phyloP scores from a whole-genome alignment of 208 protist species.

The Vickermania spadyakhi region DNA sequence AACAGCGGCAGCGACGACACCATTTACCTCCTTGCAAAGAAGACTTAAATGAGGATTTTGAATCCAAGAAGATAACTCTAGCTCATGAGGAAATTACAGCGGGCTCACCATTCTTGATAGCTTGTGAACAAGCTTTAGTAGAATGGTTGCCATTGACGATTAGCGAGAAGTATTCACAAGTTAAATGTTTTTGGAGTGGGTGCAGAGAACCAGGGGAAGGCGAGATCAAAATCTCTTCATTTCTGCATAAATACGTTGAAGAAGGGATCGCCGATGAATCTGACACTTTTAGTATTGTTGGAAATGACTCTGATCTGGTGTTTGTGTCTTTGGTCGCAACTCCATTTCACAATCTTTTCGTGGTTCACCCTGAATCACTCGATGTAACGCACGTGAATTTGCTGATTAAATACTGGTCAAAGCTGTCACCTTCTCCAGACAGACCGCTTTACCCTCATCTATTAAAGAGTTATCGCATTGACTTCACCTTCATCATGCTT shows the following conservation, averaged over 20 bases:
- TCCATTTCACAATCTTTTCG: conserved; percentile 39
- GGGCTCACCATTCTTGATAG: conserved; percentile 66
- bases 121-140: conserved; percentile 38
- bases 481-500: conserved; percentile 79
- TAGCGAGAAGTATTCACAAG: neutral
- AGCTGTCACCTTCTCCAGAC: conserved; percentile 31
- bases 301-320: conserved; percentile 80
- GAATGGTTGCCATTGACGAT: neutral
- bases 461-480: conserved; percentile 70
- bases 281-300: conserved; percentile 53
- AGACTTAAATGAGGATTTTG: neutral
- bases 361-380: conserved; percentile 46
- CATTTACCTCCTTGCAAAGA: conserved; percentile 6
- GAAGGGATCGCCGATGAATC: conserved; percentile 11
- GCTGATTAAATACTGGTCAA: conserved; percentile 61
- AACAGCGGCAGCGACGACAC: conserved; percentile 53
- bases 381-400: conserved; percentile 34
- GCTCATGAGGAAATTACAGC: conserved; percentile 47
- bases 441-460: conserved; percentile 25
- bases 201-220: conserved; percentile 62
- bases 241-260: conserved; percentile 34
- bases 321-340: conserved; percentile 53
- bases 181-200: conserved; percentile 15
- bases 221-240: conserved; percentile 70
- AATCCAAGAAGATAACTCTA: conserved; percentile 22